A percentile compares a stretch with the other conserved stretches of the same genome.
Evolutionary conservation across 1,284 basidiomycete species (phyloP).

Genomic region (Austroboletus sp.): DNA sequence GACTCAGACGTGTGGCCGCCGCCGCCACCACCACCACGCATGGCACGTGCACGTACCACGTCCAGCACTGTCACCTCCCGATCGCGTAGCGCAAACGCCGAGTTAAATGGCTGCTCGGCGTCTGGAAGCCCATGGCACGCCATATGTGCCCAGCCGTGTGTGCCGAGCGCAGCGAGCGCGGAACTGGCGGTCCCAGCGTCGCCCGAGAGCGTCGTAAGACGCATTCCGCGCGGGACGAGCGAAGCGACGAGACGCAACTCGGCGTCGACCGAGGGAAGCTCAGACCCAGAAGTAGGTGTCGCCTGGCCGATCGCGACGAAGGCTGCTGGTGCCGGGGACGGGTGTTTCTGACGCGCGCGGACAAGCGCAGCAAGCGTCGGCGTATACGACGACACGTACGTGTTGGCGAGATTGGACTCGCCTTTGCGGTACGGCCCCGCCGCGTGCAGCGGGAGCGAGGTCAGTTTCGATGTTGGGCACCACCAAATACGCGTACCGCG

Average conservation of each 20-base stretch:
- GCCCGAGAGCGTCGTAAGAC: constrained; percentile 11
- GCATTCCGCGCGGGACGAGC: constrained; percentile 13
- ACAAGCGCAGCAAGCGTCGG: constrained; percentile 33
- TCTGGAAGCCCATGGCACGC: constrained; percentile 25
- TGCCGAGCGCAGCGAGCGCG: constrained; percentile 10
- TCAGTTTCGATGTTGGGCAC: constrained; percentile 37
- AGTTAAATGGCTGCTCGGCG: constrained; percentile 25
- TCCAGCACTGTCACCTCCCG: constrained; percentile 27
- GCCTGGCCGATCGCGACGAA: constrained; percentile 26
- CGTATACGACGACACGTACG: constrained; percentile 37
- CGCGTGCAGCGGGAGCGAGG: constrained; percentile 38
- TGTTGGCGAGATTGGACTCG: constrained; percentile 22
- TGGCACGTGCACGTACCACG: constrained; percentile 19
- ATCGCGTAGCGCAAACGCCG: constrained; percentile 27
- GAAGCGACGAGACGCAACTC: constrained; percentile 19
- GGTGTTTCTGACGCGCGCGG: constrained; percentile 11
- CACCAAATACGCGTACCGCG: constrained; percentile 39
- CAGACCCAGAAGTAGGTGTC: background rate
- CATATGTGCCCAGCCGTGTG: constrained; percentile 27
- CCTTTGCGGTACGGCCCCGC: constrained; percentile 29
- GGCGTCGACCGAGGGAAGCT: constrained; percentile 5
- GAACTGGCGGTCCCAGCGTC: constrained; percentile 9
- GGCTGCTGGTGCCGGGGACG: constrained; percentile 10
- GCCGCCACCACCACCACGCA: background rate
- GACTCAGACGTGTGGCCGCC: too few species aligned